Conservation (phyloP, 1,139 yeast species). For the Yamadazyma dushanensis region DNA sequence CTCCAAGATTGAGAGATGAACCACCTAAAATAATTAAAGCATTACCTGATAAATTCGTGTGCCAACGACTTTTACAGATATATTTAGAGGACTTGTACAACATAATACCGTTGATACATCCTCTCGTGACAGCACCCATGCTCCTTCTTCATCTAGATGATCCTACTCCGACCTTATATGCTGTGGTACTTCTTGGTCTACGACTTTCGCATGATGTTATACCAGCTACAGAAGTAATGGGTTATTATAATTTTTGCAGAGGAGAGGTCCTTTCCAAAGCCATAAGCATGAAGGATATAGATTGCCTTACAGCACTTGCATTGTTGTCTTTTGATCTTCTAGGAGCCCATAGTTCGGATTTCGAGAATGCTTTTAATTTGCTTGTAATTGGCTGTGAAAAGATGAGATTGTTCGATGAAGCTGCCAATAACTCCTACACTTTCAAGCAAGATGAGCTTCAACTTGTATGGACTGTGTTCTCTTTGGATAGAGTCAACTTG, state of each 20-base stretch:
- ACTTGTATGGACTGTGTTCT: slow-evolving; percentile 5
- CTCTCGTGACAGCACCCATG: slow-evolving; percentile 1
- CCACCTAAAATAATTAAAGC: neutral
- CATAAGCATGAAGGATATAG: slow-evolving; percentile 3
- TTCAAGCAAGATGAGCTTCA: slow-evolving; percentile 3
- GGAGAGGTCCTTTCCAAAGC: slow-evolving; percentile 3
- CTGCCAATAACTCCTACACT: slow-evolving; percentile 1
- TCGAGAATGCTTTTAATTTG: slow-evolving; percentile 3
- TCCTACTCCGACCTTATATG: slow-evolving; percentile 1
- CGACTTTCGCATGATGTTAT: neutral
- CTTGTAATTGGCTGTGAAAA: slow-evolving; percentile 4
- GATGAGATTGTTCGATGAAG: slow-evolving; percentile 3
- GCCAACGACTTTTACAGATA: slow-evolving; percentile 2
- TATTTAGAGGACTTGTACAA: slow-evolving; percentile 5
- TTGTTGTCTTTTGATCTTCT: slow-evolving; percentile 1
- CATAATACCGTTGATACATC: slow-evolving; percentile 2
- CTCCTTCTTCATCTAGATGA: neutral
- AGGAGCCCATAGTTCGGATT: slow-evolving; percentile 1
- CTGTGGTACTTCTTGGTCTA: neutral
- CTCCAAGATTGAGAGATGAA: neutral
- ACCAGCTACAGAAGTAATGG: neutral
- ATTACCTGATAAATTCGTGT: neutral
- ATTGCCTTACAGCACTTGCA: slow-evolving; percentile 4
- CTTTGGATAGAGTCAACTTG: slow-evolving; percentile 2
- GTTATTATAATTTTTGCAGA: slow-evolving; percentile 1